Conservation (phyloP, 108 stramenopile genomes). For the Cyclotella cryptica region DNA sequence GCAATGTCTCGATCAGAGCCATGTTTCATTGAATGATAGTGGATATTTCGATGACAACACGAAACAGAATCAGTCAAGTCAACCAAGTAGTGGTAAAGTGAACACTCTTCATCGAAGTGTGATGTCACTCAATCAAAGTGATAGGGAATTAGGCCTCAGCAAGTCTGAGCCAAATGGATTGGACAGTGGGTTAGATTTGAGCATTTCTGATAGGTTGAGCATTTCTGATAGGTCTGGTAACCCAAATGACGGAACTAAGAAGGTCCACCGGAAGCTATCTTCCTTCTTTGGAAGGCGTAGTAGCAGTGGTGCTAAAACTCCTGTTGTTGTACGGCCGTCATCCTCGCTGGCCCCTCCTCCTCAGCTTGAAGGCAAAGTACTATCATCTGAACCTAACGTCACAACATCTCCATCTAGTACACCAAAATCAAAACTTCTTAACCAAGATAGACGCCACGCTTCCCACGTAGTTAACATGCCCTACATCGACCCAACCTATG, state of each 20-base stretch:
- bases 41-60: background rate
- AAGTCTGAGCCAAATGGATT: background rate
- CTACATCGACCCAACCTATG: constrained; percentile 56
- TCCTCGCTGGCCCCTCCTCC: background rate
- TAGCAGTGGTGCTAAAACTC: background rate
- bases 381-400: background rate
- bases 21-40: background rate
- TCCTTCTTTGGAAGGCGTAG: background rate
- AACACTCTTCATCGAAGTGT: background rate
- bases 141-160: background rate
- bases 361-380: background rate
- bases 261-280: background rate
- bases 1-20: background rate
- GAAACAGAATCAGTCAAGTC: background rate
- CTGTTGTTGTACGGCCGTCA: background rate
- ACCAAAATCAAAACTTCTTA: background rate
- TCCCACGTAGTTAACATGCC: constrained; percentile 19
- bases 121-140: background rate
- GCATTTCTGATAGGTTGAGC: background rate
- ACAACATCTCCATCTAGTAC: background rate
- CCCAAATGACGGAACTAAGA: background rate
- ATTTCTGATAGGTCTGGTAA: background rate
- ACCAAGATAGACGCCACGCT: background rate
- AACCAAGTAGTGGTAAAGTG: too few relatives aligned
- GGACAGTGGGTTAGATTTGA: too few relatives aligned